Conservation (phyloP, 1,139 yeast genomes). For the Hanseniaspora sp. region DNA sequence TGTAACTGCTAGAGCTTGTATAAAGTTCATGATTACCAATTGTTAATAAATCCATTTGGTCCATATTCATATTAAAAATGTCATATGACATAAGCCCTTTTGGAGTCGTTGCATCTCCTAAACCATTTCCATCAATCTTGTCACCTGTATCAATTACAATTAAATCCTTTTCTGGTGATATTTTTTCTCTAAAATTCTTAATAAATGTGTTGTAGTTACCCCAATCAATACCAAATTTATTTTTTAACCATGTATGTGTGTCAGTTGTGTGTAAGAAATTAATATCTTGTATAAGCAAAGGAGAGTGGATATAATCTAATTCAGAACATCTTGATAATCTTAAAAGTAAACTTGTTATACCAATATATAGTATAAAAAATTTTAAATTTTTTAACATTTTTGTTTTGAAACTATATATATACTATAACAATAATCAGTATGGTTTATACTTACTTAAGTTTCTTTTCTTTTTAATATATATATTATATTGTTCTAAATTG, state of each 20-base stretch:
- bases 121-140: slow-evolving; percentile 87
- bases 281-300: slow-evolving; percentile 53
- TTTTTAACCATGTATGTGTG: slow-evolving; percentile 91
- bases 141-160: slow-evolving; percentile 82
- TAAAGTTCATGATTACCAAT: slow-evolving; percentile 91
- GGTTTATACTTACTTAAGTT: too few species aligned
- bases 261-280: slow-evolving; percentile 90
- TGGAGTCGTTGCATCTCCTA: slow-evolving; percentile 61
- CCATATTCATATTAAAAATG: slow-evolving; percentile 44
- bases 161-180: slow-evolving; percentile 48
- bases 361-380: not conserved
- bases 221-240: slow-evolving; percentile 75
- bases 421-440: too few species aligned
- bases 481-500: too few species aligned
- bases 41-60: slow-evolving; percentile 66
- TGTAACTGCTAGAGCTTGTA: slow-evolving; percentile 50
- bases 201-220: slow-evolving; percentile 78
- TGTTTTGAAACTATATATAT: too few species aligned
- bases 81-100: slow-evolving; percentile 56
- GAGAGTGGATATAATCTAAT: slow-evolving; percentile 28
- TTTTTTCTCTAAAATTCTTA: slow-evolving; percentile 34
- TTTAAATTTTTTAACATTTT: too few species aligned
- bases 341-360: slow-evolving; percentile 15
- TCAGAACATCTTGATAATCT: not conserved
- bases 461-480: too few species aligned